Evolutionary conservation across 768 basidiomycete species (phyloP), one percentile per base, ranked within the genome.

Genomic region (Xerocomellus dryophilus): DNA sequence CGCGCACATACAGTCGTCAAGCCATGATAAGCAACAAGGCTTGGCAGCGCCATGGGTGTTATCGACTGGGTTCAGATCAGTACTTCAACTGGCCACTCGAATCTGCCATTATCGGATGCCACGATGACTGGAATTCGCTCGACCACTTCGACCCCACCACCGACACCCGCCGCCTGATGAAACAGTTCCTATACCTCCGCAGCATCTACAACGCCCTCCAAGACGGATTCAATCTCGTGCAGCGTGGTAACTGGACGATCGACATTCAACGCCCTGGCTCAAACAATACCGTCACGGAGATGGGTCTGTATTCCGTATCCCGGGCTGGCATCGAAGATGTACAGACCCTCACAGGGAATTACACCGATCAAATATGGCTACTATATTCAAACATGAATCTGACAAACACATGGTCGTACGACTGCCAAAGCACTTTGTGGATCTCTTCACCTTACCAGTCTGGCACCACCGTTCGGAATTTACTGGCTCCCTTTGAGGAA

Each of bases 1-100:
- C 23, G 15, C 39, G 35, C 39, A 35, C 36, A 36, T 56, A 41
- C 60, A 92, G 93, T 40, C 94, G 94, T 75, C 94, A 97, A 73
- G 83, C 93, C 15, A 97, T 97, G 94, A 79, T 86, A 47, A 78
- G 81, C 54, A 89, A 78, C 68, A 81, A 74, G 46, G 93, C 93
- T 5, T 97, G 94, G 94, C 88, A 93, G 66, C 83, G 88, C 32
- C 94, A 97, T 66, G 93, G 93, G 6, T 97, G 94, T 71, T 97
- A 97, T 69, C 78, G 77, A 42, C 82, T 96, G 32, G 94, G 94
- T 11, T 96, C 94, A 8, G 78, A 81, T 56, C 94, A 96, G 66
- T 97, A 94, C 74, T 97, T 88, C 79, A 93, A 96, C 72, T 90
- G 95, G 82, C 88, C 89, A 2, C 77, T 95, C 60, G 86, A 88